Conservation (phyloP, 257 asterid species). For the Parsonsia alboflavescens region DNA sequence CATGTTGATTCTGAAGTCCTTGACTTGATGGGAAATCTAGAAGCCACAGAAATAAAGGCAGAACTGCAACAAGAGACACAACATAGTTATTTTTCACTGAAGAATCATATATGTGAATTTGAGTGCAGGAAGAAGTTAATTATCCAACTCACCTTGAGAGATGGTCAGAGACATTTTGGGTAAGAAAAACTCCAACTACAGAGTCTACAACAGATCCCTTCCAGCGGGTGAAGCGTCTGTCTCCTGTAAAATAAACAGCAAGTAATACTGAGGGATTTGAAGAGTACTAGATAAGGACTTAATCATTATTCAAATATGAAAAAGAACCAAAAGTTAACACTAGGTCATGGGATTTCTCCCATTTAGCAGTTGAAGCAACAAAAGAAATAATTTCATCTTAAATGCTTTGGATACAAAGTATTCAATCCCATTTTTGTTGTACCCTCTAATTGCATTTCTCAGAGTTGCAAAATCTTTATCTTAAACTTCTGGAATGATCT, state of each 20-base stretch:
- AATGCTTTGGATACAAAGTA: background rate
- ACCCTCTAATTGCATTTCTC: background rate
- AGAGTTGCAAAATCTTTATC: background rate
- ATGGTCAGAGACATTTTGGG: conserved; percentile 56
- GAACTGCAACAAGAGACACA: conserved; percentile 33
- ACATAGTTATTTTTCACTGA: conserved; percentile 1
- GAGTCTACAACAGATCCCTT: conserved; percentile 58
- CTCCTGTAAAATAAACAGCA: conserved; percentile 32
- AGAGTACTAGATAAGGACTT: conserved; percentile 1
- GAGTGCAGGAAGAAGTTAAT: conserved; percentile 1
- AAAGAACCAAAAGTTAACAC: background rate
- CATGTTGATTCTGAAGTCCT: conserved; percentile 26
- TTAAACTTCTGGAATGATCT: background rate
- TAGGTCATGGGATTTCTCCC: background rate
- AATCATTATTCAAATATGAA: background rate
- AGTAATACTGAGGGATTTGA: background rate
- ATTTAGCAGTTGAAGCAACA: background rate
- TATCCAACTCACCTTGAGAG: conserved; percentile 43
- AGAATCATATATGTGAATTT: background rate
- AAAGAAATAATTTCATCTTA: background rate
- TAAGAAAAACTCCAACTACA: conserved; percentile 49
- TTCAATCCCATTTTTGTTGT: background rate
- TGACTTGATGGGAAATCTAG: conserved; percentile 39
- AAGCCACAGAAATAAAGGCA: conserved; percentile 52
- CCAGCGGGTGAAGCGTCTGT: conserved; percentile 54